Evolutionary conservation across 2,329 filamentous ascomycete genomes (phyloP), one percentile per base, ranked within the genome.

Genomic region (Pseudogymnoascus sp.): DNA sequence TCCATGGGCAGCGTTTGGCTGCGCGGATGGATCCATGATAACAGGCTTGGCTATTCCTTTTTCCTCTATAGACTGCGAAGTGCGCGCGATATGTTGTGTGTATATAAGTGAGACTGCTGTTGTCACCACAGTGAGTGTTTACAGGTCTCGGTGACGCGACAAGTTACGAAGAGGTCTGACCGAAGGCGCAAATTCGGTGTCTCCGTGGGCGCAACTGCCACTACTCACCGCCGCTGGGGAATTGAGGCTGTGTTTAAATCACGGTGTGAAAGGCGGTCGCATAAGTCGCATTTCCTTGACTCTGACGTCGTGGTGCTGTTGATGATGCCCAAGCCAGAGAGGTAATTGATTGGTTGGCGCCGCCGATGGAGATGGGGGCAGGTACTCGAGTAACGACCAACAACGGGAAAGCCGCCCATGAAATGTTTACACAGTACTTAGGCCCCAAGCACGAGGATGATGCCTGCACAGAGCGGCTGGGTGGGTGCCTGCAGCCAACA

Each of bases 11-110:
- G 83, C 75, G 64, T 78, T 77, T 65, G 80, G 76, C 61, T 81
- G 78, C 67, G 80, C 77, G 70, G 81, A 76, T 55, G 75, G 76
- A 68, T 86, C 83, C 83, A 86, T 86, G 68, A 65, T 74, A 68
- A 39, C 43, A 14, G 21, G 12, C 35, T 43, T 39, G 21, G 19
- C 21, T 55, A 55, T 55, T 21, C 16, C 49, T 55, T 55, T 29
- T n/a, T 55, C 16, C 16, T 7, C 29, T 55, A 55, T 55, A 35
- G 29, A 14, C n/a, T 14, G 49, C n/a, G 16, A 55, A 5, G 49
- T 21, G 29, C 49, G 49, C 49, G 49, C 49, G 49, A 55, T 55
- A 55, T 55, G 49, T 33, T 12, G 49, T 21, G n/a, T 33, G 49
- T 33, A 55, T 55, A 55, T 55, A 55, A 33, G n/a, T 55, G 49